A percentile compares a stretch with the other conserved stretches of the same genome.
phyloP scores from a whole-genome alignment of 192 early-diverging fungal species.

The Obelidium mucronatum region DNA sequence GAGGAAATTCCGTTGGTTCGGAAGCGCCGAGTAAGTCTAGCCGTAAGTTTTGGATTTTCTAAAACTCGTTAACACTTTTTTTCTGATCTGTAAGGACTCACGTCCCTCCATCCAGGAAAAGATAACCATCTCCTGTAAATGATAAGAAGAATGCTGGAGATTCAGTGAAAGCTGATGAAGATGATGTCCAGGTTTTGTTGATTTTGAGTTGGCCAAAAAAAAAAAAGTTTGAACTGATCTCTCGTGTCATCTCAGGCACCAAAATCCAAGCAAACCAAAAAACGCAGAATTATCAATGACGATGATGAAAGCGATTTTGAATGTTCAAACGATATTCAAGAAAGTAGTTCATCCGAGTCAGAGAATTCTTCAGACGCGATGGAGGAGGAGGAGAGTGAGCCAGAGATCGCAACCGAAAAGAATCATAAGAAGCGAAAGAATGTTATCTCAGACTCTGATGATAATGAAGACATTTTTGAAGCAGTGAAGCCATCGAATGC shows the following conservation, averaged over 20 bases:
- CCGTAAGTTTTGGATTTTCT: no score
- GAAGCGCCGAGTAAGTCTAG: no score
- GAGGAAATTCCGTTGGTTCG: no score
- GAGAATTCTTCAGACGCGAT: background rate
- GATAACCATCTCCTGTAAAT: no score
- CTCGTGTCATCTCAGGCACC: background rate
- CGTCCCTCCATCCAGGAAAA: no score
- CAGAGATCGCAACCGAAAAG: background rate
- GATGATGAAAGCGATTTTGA: conserved; percentile 24
- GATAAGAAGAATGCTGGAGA: no score
- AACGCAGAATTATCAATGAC: background rate
- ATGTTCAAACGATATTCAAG: background rate
- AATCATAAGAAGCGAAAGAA: background rate
- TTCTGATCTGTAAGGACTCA: no score
- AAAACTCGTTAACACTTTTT: no score
- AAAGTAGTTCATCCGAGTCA: background rate
- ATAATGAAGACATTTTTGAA: background rate
- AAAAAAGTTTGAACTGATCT: no score
- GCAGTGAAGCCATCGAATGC: background rate
- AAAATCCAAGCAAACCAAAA: background rate
- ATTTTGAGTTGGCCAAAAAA: no score
- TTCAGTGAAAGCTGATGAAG: no score
- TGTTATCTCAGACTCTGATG: background rate
- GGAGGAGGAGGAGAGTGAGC: background rate
- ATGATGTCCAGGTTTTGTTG: no score